phyloP scores from a whole-genome alignment of 805 yeast species.

The Starmera dryadoides region DNA sequence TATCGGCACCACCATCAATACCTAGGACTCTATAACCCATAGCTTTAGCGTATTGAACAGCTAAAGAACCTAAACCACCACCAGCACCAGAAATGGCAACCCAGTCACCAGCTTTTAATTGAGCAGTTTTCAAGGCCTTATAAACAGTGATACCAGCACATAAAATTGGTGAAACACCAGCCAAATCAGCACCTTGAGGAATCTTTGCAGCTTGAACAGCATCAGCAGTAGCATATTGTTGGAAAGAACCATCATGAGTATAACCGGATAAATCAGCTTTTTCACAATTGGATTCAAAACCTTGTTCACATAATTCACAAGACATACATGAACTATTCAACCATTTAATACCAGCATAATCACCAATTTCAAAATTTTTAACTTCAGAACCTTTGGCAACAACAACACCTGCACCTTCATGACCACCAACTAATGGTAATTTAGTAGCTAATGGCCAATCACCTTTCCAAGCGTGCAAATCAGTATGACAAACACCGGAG shows the following conservation, averaged over 20 bases:
- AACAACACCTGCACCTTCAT: slow-evolving; percentile 63
- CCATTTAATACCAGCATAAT: slow-evolving; percentile 59
- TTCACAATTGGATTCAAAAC: slow-evolving; percentile 55
- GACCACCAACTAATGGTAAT: slow-evolving; percentile 60
- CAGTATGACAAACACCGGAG: slow-evolving; percentile 67
- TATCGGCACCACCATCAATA: slow-evolving; percentile 68
- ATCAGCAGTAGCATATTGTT: slow-evolving; percentile 54
- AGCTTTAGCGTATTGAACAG: slow-evolving; percentile 65
- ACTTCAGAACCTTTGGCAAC: slow-evolving; percentile 52
- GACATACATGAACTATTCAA: slow-evolving; percentile 54
- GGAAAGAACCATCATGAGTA: slow-evolving; percentile 62
- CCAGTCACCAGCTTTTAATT: slow-evolving; percentile 55
- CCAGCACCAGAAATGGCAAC: slow-evolving; percentile 69
- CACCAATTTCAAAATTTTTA: slow-evolving; percentile 51
- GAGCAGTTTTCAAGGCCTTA: slow-evolving; percentile 54
- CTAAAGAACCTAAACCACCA: slow-evolving; percentile 71
- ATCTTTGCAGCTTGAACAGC: slow-evolving; percentile 52
- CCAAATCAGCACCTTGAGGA: slow-evolving; percentile 45
- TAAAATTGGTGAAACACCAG: slow-evolving; percentile 46
- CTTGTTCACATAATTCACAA: slow-evolving; percentile 51
- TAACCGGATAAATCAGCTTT: slow-evolving; percentile 62
- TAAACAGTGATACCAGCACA: slow-evolving; percentile 63
- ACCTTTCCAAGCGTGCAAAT: slow-evolving; percentile 65
- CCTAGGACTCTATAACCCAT: slow-evolving; percentile 65
- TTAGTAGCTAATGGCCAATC: slow-evolving; percentile 55